Conservation (phyloP, 2,329 filamentous ascomycete genomes). For the Aspergillus caelatus region DNA sequence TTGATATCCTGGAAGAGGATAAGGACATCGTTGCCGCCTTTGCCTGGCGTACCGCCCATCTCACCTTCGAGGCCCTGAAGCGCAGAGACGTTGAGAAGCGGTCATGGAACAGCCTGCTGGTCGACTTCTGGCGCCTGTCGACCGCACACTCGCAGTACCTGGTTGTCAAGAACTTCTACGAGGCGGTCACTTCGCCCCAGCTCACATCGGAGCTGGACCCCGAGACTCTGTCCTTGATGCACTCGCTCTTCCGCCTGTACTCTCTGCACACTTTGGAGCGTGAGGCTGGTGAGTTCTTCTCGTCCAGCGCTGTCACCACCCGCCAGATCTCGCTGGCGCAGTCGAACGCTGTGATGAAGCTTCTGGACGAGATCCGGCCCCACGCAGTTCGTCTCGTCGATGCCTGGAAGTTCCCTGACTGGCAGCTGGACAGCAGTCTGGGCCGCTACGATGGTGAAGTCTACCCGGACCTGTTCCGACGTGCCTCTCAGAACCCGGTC, state of each 20-base stretch:
- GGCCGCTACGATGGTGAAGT: constrained; percentile 74
- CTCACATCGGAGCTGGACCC: constrained; percentile 59
- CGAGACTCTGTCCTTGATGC: constrained; percentile 61
- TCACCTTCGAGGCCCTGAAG: constrained; percentile 75
- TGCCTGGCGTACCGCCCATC: constrained; percentile 72
- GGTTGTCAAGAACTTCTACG: constrained; percentile 79
- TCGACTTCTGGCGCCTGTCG: constrained; percentile 76
- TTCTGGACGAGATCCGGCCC: constrained; percentile 72
- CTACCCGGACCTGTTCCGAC: constrained; percentile 75
- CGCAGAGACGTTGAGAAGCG: constrained; percentile 75
- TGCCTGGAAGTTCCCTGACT: constrained; percentile 76
- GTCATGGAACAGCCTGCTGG: constrained; percentile 75
- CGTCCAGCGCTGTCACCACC: constrained; percentile 68
- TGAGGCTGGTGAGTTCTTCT: constrained; percentile 73
- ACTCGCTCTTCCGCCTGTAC: constrained; percentile 69
- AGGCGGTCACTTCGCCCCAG: constrained; percentile 60
- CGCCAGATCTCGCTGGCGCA: constrained; percentile 72
- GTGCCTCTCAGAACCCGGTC: constrained; percentile 73
- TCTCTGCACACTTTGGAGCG: constrained; percentile 68
- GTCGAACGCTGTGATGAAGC: constrained; percentile 67
- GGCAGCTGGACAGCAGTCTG: constrained; percentile 72
- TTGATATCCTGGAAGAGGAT: constrained; percentile 72
- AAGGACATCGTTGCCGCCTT: constrained; percentile 73
- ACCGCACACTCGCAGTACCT: constrained; percentile 78
- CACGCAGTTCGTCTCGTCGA: constrained; percentile 74